phyloP scores from a whole-genome alignment of 805 yeast species.

The Metschnikowia koreensis region DNA sequence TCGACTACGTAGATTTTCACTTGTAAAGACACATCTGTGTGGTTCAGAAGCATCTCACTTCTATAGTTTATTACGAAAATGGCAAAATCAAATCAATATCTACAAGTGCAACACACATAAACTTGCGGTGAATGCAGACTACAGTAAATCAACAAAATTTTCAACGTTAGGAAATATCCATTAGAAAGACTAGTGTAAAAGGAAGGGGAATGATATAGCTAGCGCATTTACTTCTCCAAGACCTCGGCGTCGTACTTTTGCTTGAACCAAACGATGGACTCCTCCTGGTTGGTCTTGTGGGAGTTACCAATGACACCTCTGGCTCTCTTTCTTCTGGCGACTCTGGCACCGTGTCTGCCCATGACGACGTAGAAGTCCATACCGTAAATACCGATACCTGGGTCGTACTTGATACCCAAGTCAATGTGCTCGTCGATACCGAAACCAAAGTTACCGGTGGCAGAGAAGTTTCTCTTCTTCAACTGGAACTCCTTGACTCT shows the following conservation, averaged over 20 bases:
- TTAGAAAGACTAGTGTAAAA: background rate
- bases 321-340: slow-evolving; percentile 97
- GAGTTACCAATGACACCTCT: slow-evolving; percentile 83
- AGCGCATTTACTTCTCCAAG: slow-evolving; percentile 62
- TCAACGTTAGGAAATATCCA: background rate
- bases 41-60: no score
- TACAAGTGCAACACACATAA: no score
- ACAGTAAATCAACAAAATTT: no score
- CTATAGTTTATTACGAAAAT: no score
- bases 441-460: slow-evolving; percentile 99
- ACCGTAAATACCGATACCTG: slow-evolving; percentile 99
- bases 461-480: slow-evolving; percentile 90
- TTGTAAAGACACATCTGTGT: no score
- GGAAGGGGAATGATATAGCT: no score
- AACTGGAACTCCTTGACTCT: slow-evolving; percentile 99
- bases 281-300: slow-evolving; percentile 91
- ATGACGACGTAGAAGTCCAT: slow-evolving; percentile 99
- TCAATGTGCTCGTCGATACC: slow-evolving; percentile 99
- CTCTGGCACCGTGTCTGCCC: slow-evolving; percentile 99
- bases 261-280: slow-evolving; percentile 98
- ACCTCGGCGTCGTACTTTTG: slow-evolving; percentile 99
- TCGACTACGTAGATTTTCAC: no score
- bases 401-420: slow-evolving; percentile 99
- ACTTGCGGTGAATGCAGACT: no score
- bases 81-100: no score